A percentile compares a stretch with the other conserved stretches of the same genome.
These are phyloP conservation scores for Kentomonas sorsogonicus DNA, from an alignment of 208 protist species.

Conservation along the genomic window DNA sequence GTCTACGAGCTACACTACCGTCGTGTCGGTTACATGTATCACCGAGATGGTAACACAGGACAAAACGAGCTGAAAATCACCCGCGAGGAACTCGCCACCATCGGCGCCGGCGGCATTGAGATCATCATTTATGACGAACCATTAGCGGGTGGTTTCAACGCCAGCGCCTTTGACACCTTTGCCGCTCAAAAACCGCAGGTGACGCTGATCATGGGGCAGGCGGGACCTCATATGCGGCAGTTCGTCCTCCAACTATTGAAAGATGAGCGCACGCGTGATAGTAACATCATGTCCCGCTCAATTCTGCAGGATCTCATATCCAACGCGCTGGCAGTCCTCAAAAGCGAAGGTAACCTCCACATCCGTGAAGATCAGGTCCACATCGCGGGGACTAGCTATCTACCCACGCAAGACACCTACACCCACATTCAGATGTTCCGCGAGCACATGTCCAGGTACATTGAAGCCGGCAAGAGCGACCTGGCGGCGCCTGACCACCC, in stretches of 20 bases:
- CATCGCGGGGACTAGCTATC: slow-evolving; percentile 24
- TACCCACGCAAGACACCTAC: slow-evolving; percentile 21
- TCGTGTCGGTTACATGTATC: too few species aligned
- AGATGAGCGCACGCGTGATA: slow-evolving; percentile 24
- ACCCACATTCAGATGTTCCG: slow-evolving; percentile 29
- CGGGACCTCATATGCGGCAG: slow-evolving; percentile 12
- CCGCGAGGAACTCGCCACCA: too few species aligned
- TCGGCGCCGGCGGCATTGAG: slow-evolving; percentile 6
- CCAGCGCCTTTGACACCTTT: slow-evolving; percentile 32
- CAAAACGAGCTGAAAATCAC: too few species aligned
- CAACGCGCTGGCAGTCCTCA: slow-evolving; percentile 11
- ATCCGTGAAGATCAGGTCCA: slow-evolving; percentile 34
- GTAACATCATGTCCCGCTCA: slow-evolving; percentile 23
- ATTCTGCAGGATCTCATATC: slow-evolving; percentile 19
- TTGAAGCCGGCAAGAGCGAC: slow-evolving; percentile 14
- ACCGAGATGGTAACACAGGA: too few species aligned
- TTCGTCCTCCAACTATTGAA: slow-evolving; percentile 27
- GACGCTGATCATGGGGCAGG: slow-evolving; percentile 28
- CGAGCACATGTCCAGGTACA: slow-evolving; percentile 30
- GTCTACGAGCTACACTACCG: too few species aligned
- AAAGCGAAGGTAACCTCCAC: background rate
- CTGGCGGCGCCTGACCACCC: slow-evolving; percentile 12
- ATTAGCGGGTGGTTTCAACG: too few species aligned
- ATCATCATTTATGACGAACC: too few species aligned
- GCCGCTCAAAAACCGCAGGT: slow-evolving; percentile 36